Base-by-base conservation (phyloP, 1,284 basidiomycete genomes). In the Trichosporon sp. region DNA sequence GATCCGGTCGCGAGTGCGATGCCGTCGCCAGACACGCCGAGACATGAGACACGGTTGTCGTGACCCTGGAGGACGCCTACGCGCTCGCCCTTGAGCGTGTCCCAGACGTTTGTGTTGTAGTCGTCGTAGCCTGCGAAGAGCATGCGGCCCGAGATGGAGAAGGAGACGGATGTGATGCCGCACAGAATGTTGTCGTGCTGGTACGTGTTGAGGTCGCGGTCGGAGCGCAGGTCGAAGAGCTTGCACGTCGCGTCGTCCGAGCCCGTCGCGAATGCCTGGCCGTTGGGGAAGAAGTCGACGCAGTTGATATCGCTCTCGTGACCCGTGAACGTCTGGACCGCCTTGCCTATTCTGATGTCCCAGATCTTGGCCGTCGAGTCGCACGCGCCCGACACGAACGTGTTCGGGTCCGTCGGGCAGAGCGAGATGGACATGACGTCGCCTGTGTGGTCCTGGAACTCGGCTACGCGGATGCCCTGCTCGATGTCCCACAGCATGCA, bases 401-500 rank as follows among this genome's bases (percentile, higher is more conserved):
- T 85, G 77, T 97, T 97, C 78, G 91, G 90, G 78, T 91, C 95
- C 77, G 91, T 95, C 10, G 95, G 92, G 31, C 90, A 91, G 68
- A 98, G 87, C 10, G 95, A 98, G 73, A 99, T 81, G 76, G 94
- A 96, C 95, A 98, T 98, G 66, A 99, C 95, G 83, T 99, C 95
- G 56, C 95, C 96, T 14, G 95, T 97, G 80, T 99, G 96, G 81
- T 98, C 96, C 77, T 91, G 95, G 81, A 99, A 99, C 82, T 98
- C 95, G 72, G 93, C 89, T 14, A 94, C 90, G 67, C 94, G 85
- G 2, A 94, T 92, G 69, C 95, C 96, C 29, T 92, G 92, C 80
- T 98, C 95, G 69, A 99, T 92, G 81, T 99, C 95, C 95, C 96
- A 99, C 40, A 98, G 86, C 93, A 99, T 98, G 80, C 96, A 98